These are phyloP conservation scores for Coprinopsis cinerea DNA, from an alignment of 768 basidiomycete species.

Conservation along the genomic window DNA sequence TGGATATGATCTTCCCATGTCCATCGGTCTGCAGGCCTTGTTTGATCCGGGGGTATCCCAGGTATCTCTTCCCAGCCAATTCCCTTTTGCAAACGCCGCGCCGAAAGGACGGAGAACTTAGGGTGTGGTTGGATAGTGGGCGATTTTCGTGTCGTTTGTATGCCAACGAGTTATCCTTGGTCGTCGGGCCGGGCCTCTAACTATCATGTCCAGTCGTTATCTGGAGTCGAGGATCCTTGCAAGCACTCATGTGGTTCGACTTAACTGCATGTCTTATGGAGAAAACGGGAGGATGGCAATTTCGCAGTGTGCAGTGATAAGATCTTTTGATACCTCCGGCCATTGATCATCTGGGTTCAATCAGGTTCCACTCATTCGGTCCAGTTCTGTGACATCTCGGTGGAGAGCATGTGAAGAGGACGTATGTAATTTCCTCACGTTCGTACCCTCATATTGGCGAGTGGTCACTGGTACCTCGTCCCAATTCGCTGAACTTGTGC, in stretches of 20 bases:
- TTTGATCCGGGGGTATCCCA: not conserved
- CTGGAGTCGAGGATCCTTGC: too few species aligned
- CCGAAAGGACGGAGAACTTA: not conserved
- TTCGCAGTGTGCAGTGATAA: too few species aligned
- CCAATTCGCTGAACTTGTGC: not conserved
- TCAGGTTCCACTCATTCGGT: not conserved
- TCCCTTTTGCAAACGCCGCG: not conserved
- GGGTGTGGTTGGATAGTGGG: not conserved
- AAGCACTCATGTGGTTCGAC: too few species aligned
- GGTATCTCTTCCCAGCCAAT: not conserved
- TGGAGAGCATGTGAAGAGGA: not conserved
- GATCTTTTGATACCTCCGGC: too few species aligned
- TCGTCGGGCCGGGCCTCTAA: too few species aligned
- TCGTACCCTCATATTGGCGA: not conserved
- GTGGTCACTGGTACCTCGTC: not conserved
- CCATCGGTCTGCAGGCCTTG: not conserved
- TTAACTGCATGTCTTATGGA: too few species aligned
- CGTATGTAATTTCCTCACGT: not conserved
- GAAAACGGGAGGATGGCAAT: too few species aligned
- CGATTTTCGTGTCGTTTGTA: too few species aligned
- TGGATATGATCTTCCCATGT: not conserved
- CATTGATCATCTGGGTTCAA: too few species aligned
- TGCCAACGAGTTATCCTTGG: too few species aligned
- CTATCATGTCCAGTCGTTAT: too few species aligned
- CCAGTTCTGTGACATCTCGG: not conserved